Percentiles rank a stretch among this genome's conserved stretches.
These are phyloP conservation scores for Leccinum laetum DNA, from an alignment of 1,284 basidiomycete genomes.

Conservation along the genomic window DNA sequence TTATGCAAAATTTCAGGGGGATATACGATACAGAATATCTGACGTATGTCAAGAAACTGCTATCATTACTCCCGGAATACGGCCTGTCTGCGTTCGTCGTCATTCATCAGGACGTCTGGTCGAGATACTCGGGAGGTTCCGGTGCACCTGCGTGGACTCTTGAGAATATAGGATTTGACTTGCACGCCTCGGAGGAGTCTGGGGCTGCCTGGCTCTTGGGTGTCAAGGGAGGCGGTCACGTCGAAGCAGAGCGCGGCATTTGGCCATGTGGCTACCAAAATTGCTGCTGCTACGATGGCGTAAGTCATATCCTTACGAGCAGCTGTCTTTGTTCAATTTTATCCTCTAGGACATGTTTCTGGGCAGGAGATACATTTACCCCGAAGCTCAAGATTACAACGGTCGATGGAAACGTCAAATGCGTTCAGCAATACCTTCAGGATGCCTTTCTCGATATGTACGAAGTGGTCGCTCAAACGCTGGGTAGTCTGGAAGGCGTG, in stretches of 20 bases:
- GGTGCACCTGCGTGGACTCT: constrained; percentile 94
- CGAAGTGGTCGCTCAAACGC: constrained; percentile 62
- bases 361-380: constrained; percentile 86
- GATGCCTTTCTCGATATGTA: constrained; percentile 81
- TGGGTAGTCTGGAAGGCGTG: constrained; percentile 78
- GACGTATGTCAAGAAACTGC: constrained; percentile 71
- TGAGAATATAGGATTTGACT: constrained; percentile 77
- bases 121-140: constrained; percentile 90
- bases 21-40: constrained; percentile 86
- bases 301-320: constrained; percentile 39
- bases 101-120: constrained; percentile 95
- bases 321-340: constrained; percentile 20
- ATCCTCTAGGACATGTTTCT: constrained; percentile 71
- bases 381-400: constrained; percentile 66
- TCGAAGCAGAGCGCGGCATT: constrained; percentile 73
- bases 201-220: constrained; percentile 86
- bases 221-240: constrained; percentile 70
- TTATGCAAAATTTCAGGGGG: constrained; percentile 48
- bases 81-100: constrained; percentile 84
- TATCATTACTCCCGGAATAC: constrained; percentile 78
- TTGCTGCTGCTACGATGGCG: constrained; percentile 89
- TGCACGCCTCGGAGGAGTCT: constrained; percentile 72
- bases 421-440: constrained; percentile 86
- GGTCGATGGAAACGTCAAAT: constrained; percentile 47
- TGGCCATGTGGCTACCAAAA: constrained; percentile 95